Evolutionary conservation across 306 rosid genomes (phyloP), one percentile per base, ranked within the genome.

Genomic region (Lotus japonicus): DNA sequence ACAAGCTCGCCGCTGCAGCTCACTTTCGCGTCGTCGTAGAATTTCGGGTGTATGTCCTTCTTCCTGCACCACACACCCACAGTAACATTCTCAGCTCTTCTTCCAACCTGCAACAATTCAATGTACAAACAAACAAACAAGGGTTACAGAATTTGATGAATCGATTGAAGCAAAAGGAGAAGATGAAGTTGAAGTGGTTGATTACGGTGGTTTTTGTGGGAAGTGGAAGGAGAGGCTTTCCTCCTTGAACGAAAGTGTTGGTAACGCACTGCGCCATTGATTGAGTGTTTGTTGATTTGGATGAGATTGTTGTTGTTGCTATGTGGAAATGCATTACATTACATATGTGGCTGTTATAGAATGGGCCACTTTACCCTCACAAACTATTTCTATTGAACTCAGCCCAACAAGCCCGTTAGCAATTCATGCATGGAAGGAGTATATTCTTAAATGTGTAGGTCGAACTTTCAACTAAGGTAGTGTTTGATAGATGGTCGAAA

Each of bases 31-130:
- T 89, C 94, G 53, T 80, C 85, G 79, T 84, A 12, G 75, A 84
- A 92, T 54, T 88, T 14, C 4, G 96, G 98, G 81, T 89, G 98
- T 31, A 88, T 70, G 2, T 89, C 98, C 80, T 92, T 92, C 89
- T 89, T 92, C 88, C 92, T 85, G 78, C 96, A 92, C 28, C 78
- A 75, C 35, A 92, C 84, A 53, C 76, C 45, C 7, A 31, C 36
- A 53, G 21, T 50, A 31, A 31, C 36, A 49, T 44, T 77, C 18
- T 79, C 64, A 21, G 56, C 76, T 5, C 56, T 28, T 1, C 65
- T 60, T 10, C 31, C 7, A 5, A 58, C 78, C 88, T 84, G 72
- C 42, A 61, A 58, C 46, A 31, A 31, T 31, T 28, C 33, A 28
- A 28, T 28, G 5, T 2, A 28, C 33, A 4, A 28, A 31, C 0